A percentile compares a stretch with the other conserved stretches of the same genome.
Conservation (phyloP, 1,284 basidiomycete genomes). For the Cryptococcus deneoformans region DNA sequence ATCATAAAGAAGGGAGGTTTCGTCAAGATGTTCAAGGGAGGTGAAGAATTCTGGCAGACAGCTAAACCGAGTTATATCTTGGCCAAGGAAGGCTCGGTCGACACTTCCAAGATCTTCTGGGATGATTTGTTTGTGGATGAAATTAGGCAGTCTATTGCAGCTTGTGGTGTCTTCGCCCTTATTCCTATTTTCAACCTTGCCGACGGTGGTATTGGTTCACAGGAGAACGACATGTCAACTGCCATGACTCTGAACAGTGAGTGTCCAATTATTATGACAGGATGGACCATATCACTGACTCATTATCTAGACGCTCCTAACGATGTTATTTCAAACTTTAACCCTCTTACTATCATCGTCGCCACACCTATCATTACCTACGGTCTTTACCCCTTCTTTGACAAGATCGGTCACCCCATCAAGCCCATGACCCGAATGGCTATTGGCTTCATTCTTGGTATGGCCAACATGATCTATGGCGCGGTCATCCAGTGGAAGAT, state of each 20-base stretch:
- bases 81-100: conserved; percentile 29
- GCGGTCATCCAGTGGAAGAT: conserved; percentile 53
- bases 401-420: conserved; percentile 40
- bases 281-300: no score
- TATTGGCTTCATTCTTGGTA: conserved; percentile 43
- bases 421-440: conserved; percentile 37
- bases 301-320: conserved; percentile 43
- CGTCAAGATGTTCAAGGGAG: conserved; percentile 25
- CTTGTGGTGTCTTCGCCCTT: conserved; percentile 52
- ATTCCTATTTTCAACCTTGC: conserved; percentile 53
- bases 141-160: conserved; percentile 50
- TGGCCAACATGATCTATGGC: conserved; percentile 48
- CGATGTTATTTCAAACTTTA: conserved; percentile 53
- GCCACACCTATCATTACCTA: conserved; percentile 51
- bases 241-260: conserved; percentile 46
- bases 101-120: conserved; percentile 48
- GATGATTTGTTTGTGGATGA: conserved; percentile 55
- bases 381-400: conserved; percentile 50
- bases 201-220: conserved; percentile 52
- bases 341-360: conserved; percentile 52
- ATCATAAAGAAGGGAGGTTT: conserved; percentile 33
- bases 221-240: conserved; percentile 49
- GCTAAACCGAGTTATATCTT: conserved; percentile 49
- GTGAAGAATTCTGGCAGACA: conserved; percentile 49
- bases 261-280: no score